A percentile compares a stretch with the other conserved stretches of the same genome.
Evolutionary conservation across 1,284 basidiomycete species (phyloP).

Genomic region (Cryptococcus deneoformans): DNA sequence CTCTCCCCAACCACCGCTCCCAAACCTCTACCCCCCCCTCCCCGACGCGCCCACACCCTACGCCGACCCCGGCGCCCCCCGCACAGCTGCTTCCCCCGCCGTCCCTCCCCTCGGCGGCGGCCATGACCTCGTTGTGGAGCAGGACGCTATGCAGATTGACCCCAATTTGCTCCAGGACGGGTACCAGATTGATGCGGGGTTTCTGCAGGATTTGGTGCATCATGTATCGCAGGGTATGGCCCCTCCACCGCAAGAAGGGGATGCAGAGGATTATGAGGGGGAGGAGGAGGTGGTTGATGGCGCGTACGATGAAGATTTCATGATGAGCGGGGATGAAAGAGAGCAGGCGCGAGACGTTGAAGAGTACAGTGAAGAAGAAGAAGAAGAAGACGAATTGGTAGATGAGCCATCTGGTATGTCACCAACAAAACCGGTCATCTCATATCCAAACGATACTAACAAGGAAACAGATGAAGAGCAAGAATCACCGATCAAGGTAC

Average conservation of each 20-base stretch:
- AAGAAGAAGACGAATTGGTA: conserved; percentile 6
- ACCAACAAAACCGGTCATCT: neutral
- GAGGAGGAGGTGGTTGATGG: no score
- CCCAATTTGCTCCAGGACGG: neutral
- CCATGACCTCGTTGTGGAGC: neutral
- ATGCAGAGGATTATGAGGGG: no score
- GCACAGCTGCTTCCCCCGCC: neutral
- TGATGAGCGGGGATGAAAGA: neutral
- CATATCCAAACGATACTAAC: neutral
- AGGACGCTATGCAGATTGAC: neutral
- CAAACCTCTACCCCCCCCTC: neutral
- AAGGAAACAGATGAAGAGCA: neutral
- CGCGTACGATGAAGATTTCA: no score
- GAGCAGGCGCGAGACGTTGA: conserved; percentile 5
- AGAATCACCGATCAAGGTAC: neutral
- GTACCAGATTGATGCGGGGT: conserved; percentile 8
- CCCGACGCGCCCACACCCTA: neutral
- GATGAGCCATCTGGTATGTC: neutral
- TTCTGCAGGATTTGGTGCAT: conserved; percentile 15
- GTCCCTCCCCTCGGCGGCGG: neutral
- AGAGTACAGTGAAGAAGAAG: neutral
- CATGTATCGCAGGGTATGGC: conserved; percentile 3
- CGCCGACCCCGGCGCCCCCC: conserved; percentile 1
- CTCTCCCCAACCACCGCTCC: neutral
- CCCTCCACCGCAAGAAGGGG: neutral